These are phyloP conservation scores for Scheffersomyces quercinus DNA, from an alignment of 1,139 yeast genomes.

Conservation along the genomic window DNA sequence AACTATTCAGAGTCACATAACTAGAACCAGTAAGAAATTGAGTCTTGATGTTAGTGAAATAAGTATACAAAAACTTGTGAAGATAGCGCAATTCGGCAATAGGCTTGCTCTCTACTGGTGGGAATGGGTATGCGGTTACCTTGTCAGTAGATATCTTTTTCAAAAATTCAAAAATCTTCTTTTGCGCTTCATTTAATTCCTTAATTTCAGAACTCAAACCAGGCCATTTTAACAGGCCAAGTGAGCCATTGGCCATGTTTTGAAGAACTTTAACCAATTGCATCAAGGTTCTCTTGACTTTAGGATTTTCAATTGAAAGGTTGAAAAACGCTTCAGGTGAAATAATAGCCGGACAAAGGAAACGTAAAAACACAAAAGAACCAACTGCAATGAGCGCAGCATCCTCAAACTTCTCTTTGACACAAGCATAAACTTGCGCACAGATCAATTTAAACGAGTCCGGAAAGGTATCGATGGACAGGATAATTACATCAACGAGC, in stretches of 20 bases:
- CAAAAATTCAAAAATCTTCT: slow-evolving; percentile 51
- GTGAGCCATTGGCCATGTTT: slow-evolving; percentile 80
- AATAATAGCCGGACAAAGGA: slow-evolving; percentile 88
- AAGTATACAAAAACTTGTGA: slow-evolving; percentile 65
- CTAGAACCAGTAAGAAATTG: slow-evolving; percentile 30
- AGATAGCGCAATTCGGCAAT: slow-evolving; percentile 55
- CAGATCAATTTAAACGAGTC: slow-evolving; percentile 74
- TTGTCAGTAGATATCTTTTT: slow-evolving; percentile 12
- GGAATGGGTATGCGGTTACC: slow-evolving; percentile 31
- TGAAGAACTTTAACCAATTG: slow-evolving; percentile 85
- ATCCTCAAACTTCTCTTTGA: slow-evolving; percentile 66
- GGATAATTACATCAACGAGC: slow-evolving; percentile 62
- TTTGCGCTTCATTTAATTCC: slow-evolving; percentile 46
- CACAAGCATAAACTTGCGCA: slow-evolving; percentile 65
- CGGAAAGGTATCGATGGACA: slow-evolving; percentile 63
- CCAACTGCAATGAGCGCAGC: slow-evolving; percentile 77
- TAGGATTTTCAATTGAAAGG: slow-evolving; percentile 47
- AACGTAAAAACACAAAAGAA: slow-evolving; percentile 80
- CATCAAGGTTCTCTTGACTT: slow-evolving; percentile 71
- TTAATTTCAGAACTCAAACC: slow-evolving; percentile 42
- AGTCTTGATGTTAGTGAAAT: slow-evolving; percentile 56
- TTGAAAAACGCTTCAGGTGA: slow-evolving; percentile 71
- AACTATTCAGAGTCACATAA: slow-evolving; percentile 18
- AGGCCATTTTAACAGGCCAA: slow-evolving; percentile 61
- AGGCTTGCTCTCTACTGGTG: slow-evolving; percentile 24